Evolutionary conservation across 2,329 filamentous ascomycete species (phyloP).

Genomic region (Colletotrichum sojae): DNA sequence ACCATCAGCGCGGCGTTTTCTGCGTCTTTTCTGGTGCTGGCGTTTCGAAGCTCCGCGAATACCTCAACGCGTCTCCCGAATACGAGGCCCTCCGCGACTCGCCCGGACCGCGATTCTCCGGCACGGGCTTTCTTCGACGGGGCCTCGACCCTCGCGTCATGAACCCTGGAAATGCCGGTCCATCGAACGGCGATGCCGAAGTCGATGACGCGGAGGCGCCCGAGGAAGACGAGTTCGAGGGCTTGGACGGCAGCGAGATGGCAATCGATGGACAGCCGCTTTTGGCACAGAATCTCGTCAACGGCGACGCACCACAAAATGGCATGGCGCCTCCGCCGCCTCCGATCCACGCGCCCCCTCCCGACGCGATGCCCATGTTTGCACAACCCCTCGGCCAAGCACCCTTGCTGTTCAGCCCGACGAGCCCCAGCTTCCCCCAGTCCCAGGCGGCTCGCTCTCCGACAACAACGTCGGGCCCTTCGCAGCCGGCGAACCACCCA

Average conservation of each 20-base stretch:
- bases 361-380: slow-evolving; percentile 34
- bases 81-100: slow-evolving; percentile 62
- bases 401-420: slow-evolving; percentile 34
- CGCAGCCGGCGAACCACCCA: slow-evolving; percentile 28
- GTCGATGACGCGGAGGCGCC: slow-evolving; percentile 57
- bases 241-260: slow-evolving; percentile 56
- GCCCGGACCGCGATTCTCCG: slow-evolving; percentile 40
- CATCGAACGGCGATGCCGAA: slow-evolving; percentile 49
- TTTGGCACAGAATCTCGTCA: slow-evolving; percentile 40
- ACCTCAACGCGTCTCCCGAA: slow-evolving; percentile 74
- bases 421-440: slow-evolving; percentile 30
- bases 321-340: slow-evolving; percentile 34
- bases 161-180: slow-evolving; percentile 42
- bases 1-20: slow-evolving; percentile 94
- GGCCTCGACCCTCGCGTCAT: slow-evolving; percentile 20
- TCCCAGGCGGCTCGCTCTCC: slow-evolving; percentile 31
- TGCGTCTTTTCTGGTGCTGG: slow-evolving; percentile 96
- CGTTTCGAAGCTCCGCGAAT: slow-evolving; percentile 81
- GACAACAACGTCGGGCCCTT: slow-evolving; percentile 12
- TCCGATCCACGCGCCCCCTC: slow-evolving; percentile 29
- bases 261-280: slow-evolving; percentile 48
- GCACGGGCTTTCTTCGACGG: slow-evolving; percentile 12
- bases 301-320: slow-evolving; percentile 26
- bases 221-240: slow-evolving; percentile 62
- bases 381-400: slow-evolving; percentile 36